These are phyloP conservation scores for Clavispora vitiphila DNA, from an alignment of 805 yeast species.

Conservation along the genomic window DNA sequence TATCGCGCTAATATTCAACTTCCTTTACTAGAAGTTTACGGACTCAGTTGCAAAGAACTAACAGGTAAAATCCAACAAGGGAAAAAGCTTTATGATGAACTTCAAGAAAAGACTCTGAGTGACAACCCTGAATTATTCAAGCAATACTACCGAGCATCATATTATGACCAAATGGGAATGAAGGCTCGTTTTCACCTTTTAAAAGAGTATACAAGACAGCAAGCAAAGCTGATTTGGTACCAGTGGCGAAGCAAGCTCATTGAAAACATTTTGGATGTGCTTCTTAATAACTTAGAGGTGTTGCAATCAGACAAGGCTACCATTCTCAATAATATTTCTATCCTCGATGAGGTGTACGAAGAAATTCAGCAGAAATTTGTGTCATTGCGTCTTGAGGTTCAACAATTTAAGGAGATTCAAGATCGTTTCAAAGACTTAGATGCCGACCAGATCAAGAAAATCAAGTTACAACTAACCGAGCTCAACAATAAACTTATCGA, in stretches of 20 bases:
- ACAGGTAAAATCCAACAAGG: constrained; percentile 48
- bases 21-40: constrained; percentile 44
- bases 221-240: constrained; percentile 56
- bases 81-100: constrained; percentile 39
- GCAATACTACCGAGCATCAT: constrained; percentile 41
- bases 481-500: constrained; percentile 13
- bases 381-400: constrained; percentile 14
- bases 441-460: constrained; percentile 9
- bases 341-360: constrained; percentile 9
- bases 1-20: constrained; percentile 35
- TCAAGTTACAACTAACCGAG: constrained; percentile 10
- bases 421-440: constrained; percentile 13
- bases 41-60: constrained; percentile 52
- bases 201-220: constrained; percentile 47
- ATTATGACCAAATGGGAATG: constrained; percentile 36
- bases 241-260: constrained; percentile 55
- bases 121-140: constrained; percentile 47
- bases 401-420: constrained; percentile 14
- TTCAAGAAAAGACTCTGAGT: constrained; percentile 40
- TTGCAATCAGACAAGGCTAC: constrained; percentile 17
- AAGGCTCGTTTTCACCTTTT: constrained; percentile 45
- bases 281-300: constrained; percentile 17
- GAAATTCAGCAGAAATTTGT: constrained; percentile 8
- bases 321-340: constrained; percentile 10
- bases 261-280: constrained; percentile 37